Base-by-base conservation (phyloP, 371 early-diverging fungal genomes). In the Mortierella sp. region DNA sequence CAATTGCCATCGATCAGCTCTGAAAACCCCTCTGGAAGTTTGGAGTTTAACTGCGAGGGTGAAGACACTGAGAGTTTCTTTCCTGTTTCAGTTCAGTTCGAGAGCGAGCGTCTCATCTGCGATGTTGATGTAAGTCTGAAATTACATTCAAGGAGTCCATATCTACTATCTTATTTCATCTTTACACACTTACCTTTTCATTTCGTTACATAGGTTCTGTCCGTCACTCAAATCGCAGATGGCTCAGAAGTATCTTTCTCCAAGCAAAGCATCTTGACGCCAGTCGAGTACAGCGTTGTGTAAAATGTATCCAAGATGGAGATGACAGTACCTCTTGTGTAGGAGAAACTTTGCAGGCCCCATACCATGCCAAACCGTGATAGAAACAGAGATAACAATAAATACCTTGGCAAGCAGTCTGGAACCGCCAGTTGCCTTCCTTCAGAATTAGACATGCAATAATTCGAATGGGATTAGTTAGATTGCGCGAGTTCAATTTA, bases 11-110 rank as follows among this genome's bases (percentile, higher is more conserved):
- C 90, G 17, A 93, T 98, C 65, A 93, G 94, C 72, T 79, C 86
- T 40, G 85, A 87, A 61, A 93, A 93, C 82, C 85, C 86, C 54
- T 89, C 90, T 31, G 97, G 97, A 32, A 88, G 89, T 17, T 83
- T 98, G 56, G 97, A 97, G 72, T 98, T 97, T 84, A 91, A 84
- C 60, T 91, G 96, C 22, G 84, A 88, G 23, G 92, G 93, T 28
- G 93, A 94, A 55, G 93, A 97, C 70, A 90, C 91, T 15, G 90
- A 90, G 43, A 89, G 83, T 2, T 96, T 96, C 86, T 98, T 96
- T 94, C 98, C 98, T 4, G 96, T 97, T 35, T 65, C 83, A 26
- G 94, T 95, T 9, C 86, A 91, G 35, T 98, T 97, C 80, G 83
- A 86, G 13, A 90, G 91, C 77, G 86, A 86, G 28, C 87, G 87